A percentile compares a stretch with the other conserved stretches of the same genome.
These are phyloP conservation scores for Fusarium burgessii DNA, from an alignment of 2,329 filamentous ascomycete genomes.

Conservation along the genomic window DNA sequence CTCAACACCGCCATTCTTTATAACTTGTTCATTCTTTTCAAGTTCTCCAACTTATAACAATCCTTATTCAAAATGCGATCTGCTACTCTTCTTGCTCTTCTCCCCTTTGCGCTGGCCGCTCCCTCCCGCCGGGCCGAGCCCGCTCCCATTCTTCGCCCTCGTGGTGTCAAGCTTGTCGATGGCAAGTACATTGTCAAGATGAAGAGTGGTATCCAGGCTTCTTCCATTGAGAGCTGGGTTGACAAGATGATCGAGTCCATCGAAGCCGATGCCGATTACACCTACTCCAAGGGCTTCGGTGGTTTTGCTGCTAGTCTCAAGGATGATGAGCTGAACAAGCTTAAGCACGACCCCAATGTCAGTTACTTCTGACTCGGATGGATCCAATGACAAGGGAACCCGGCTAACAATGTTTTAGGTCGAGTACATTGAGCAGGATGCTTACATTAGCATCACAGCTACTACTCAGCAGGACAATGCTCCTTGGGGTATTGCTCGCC, in stretches of 20 bases:
- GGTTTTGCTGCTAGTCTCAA: slow-evolving; percentile 48
- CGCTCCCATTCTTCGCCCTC: slow-evolving; percentile 51
- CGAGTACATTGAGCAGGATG: slow-evolving; percentile 57
- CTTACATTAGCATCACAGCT: slow-evolving; percentile 45
- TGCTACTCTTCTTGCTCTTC: slow-evolving; percentile 50
- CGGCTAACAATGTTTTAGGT: slow-evolving; percentile 43
- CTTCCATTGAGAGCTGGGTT: slow-evolving; percentile 36
- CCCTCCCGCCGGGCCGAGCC: slow-evolving; percentile 50
- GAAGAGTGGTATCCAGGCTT: slow-evolving; percentile 38
- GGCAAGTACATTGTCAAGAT: slow-evolving; percentile 56
- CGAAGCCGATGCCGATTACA: slow-evolving; percentile 50
- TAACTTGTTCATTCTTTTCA: slow-evolving; percentile 15
- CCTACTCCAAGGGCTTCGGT: slow-evolving; percentile 40
- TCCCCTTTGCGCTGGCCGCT: slow-evolving; percentile 50
- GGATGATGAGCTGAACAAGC: slow-evolving; percentile 43
- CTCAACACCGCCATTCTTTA: slow-evolving; percentile 24
- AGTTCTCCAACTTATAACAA: slow-evolving; percentile 1
- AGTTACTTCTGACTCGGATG: neutral
- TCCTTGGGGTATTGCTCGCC: slow-evolving; percentile 55
- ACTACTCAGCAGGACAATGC: slow-evolving; percentile 52
- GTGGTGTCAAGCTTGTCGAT: slow-evolving; percentile 48
- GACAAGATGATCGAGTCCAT: slow-evolving; percentile 45
- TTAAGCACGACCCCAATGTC: slow-evolving; percentile 47
- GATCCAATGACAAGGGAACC: neutral
- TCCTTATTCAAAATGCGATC: slow-evolving; percentile 48